Evolutionary conservation across 2,329 filamentous ascomycete species (phyloP).

Genomic region (Pseudocercospora fijiensis): DNA sequence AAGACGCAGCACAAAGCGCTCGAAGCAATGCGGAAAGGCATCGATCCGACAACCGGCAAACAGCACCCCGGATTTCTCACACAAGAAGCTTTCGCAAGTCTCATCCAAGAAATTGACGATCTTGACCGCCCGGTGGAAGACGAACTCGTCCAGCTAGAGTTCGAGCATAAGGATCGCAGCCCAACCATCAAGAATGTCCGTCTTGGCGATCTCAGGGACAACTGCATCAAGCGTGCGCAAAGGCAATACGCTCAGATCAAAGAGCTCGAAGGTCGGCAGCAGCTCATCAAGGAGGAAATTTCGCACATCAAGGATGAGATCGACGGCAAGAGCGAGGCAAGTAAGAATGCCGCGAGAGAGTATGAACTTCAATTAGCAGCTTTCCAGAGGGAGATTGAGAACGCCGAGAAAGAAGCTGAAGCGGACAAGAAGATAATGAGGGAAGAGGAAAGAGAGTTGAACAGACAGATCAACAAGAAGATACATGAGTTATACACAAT

Average conservation of each 20-base stretch:
- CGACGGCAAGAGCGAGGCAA: conserved; percentile 13
- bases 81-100: conserved; percentile 22
- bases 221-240: conserved; percentile 17
- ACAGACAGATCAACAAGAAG: conserved; percentile 24
- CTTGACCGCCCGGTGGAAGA: conserved; percentile 27
- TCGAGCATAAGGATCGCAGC: conserved; percentile 3
- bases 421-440: conserved; percentile 25
- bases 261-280: conserved; percentile 21
- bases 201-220: conserved; percentile 27
- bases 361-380: conserved; percentile 21
- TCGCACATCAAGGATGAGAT: conserved; percentile 20
- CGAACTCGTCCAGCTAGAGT: conserved; percentile 5
- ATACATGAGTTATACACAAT: conserved; percentile 21
- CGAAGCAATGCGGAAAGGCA: conserved; percentile 23
- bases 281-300: conserved; percentile 25
- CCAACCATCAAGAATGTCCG: conserved; percentile 1
- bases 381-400: conserved; percentile 21
- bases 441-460: conserved; percentile 22
- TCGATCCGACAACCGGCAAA: conserved; percentile 23
- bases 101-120: conserved; percentile 14
- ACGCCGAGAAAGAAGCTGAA: conserved; percentile 21
- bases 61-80: conserved; percentile 21
- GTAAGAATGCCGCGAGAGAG: conserved; percentile 11
- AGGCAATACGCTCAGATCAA: conserved; percentile 19
- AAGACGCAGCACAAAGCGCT: conserved; percentile 17